Base-by-base conservation (phyloP, 768 basidiomycete genomes). In the Suillus variegatus region DNA sequence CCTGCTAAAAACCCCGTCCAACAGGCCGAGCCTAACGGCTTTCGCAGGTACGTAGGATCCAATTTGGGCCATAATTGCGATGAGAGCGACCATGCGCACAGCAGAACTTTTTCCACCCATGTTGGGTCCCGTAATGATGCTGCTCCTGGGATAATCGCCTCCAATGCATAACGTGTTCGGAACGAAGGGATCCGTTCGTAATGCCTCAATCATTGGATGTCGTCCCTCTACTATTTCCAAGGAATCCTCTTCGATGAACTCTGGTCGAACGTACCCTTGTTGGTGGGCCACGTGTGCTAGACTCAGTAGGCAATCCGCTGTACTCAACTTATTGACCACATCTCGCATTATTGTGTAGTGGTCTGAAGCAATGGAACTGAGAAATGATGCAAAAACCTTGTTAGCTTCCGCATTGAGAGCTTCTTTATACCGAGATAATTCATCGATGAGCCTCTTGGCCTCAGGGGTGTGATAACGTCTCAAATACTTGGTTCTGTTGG, bases 171-270 rank as follows among this genome's bases (percentile, higher is more conserved):
- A 76, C 14, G 87, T 85, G 74, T 97, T 98, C 3, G 94, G 90
- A 1, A 98, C 89, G 76, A 94, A 97, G 2, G 95, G 93, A 66
- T 92, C 88, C 1, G 88, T 78, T 46, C 87, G 81, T 25, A 95
- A 77, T 10, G 84, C 84, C 75, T 97, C 96, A 18, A 96, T 87
- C 87, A 99, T 94, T 0, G 97, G 97, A 80, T 99, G 97, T 13
- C 95, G 84, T 0, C 94, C 96, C n/a, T 89, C 86, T 13, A 83
- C 77, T 38, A 98, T 91, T 66, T 93, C 88, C 14, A 98, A 79
- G 32, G 75, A 75, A 57, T 88, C 85, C 36, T 88, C 86, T 8
- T 88, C 84, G 0, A 85, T 85, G 71, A 97, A 92, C 66, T 82
- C 77, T 1, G 97, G 96, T 55, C 89, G 88, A 41, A 88, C 86